A percentile compares a stretch with the other conserved stretches of the same genome.
These are phyloP conservation scores for Plasmodium gaboni DNA, from an alignment of 169 alveolate genomes.

Conservation along the genomic window DNA sequence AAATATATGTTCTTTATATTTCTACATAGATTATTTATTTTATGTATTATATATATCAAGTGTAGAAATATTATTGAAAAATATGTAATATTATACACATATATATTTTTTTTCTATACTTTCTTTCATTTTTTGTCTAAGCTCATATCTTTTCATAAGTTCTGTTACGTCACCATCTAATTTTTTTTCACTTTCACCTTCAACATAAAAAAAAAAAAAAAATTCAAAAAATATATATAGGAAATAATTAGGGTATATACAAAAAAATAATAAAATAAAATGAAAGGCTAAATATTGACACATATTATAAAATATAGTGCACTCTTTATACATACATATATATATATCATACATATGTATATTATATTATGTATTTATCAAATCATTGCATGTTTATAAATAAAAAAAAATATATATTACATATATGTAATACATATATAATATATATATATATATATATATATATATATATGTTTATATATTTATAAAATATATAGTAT, in stretches of 20 bases:
- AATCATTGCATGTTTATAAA: slow-evolving; percentile 34
- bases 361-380: background rate
- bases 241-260: background rate
- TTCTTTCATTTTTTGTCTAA: slow-evolving; percentile 75
- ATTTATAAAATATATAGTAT: background rate
- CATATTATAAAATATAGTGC: background rate
- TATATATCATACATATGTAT: background rate
- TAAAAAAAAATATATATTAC: slow-evolving; percentile 3
- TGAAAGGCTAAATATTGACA: background rate
- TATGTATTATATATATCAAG: no score
- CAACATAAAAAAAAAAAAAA: slow-evolving; percentile 15
- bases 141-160: slow-evolving; percentile 70
- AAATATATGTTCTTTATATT: no score
- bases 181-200: slow-evolving; percentile 70
- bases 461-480: slow-evolving; percentile 1
- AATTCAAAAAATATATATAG: background rate
- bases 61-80: no score
- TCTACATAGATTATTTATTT: no score
- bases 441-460: background rate
- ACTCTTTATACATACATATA: background rate
- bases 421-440: background rate
- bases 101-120: slow-evolving; percentile 16
- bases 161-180: slow-evolving; percentile 35
- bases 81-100: no score
- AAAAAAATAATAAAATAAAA: background rate